Evolutionary conservation across 2,329 filamentous ascomycete species (phyloP).

Genomic region (Diaporthe longicolla): DNA sequence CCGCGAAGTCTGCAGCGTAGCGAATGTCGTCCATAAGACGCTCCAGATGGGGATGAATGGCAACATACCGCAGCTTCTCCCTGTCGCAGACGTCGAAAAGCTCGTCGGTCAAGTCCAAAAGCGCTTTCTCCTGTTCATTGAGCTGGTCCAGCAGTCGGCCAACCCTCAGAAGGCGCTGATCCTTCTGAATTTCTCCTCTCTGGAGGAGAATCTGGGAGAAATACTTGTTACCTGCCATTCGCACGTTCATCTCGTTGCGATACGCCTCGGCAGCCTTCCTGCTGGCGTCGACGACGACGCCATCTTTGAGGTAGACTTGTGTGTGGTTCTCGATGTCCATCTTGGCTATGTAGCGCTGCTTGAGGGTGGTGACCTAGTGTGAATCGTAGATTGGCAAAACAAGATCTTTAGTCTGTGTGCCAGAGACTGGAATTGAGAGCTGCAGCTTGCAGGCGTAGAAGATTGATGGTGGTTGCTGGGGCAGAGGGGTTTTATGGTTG

Average conservation of each 20-base stretch:
- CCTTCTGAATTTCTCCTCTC: not conserved
- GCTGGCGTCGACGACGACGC: conserved; percentile 10
- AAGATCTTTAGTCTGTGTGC: not conserved
- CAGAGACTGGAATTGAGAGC: not conserved
- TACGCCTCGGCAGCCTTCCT: conserved; percentile 3
- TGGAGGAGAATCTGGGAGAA: not conserved
- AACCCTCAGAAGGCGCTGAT: conserved; percentile 24
- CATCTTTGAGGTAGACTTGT: conserved; percentile 10
- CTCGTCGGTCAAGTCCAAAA: conserved; percentile 4
- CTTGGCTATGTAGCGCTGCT: not conserved
- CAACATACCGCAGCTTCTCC: conserved; percentile 12
- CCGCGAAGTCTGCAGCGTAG: conserved; percentile 9
- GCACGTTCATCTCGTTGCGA: not conserved
- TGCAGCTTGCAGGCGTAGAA: not conserved
- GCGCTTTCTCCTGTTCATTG: conserved; percentile 6
- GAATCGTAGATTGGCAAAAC: not conserved
- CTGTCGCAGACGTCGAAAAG: conserved; percentile 20
- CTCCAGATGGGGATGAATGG: conserved; percentile 10
- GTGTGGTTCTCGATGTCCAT: conserved; percentile 24
- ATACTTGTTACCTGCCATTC: conserved; percentile 19
- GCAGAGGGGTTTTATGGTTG: not conserved
- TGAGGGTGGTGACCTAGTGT: not conserved
- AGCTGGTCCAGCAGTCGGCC: conserved; percentile 17
- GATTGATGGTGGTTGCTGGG: not conserved
- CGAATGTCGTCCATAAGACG: not conserved